Base-by-base conservation (phyloP, 306 rosid species). In the Boehmeria nivea region DNA sequence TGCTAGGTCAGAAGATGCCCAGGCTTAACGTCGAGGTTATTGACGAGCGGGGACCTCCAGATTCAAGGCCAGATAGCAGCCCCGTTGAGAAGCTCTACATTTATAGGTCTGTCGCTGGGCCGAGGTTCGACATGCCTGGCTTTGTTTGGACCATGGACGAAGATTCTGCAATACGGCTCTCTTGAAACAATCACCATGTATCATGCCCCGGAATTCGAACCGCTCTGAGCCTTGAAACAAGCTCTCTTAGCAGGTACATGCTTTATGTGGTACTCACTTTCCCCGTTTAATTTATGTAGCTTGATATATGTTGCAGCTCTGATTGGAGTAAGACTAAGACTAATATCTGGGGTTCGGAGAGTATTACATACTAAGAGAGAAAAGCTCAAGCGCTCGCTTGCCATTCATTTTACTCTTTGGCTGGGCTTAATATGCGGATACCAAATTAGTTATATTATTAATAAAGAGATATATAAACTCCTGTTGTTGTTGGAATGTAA, bases 1-100 rank as follows among this genome's bases (percentile, higher is more conserved):
- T 83, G 67, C 78, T 91, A 60, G 96, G 87, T 61, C 94, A 83
- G 80, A 87, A 81, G 79, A 21, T 87, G 82, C 94, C 89, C 8
- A 68, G 83, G 61, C 99, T 91, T 17, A 91, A 85, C 36, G 99
- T 91, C 10, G 99, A 91, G 76, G 95, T 91, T 64, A 91, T 87
- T 22, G 99, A 91, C 15, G 99, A 91, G 75, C 80, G 96, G 72
- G 99, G 88, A 57, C 83, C 78, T 70, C 96, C 93, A 42, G 82
- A 77, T 54, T 66, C 80, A 19, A 75, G 87, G 80, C 84, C 89
- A 2, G 95, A 80, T 21, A 78, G 73, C 65, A 78, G 78, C 59
- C 95, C 85, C 1, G 96, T 91, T 20, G 99, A 91, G 81, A 91
- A 81, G 79, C 86, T 91, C 54, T 91, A 91, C 42, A 60, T 87